A percentile compares a stretch with the other conserved stretches of the same genome.
Evolutionary conservation across 1,284 basidiomycete genomes (phyloP).

Genomic region (Cutaneotrichosporon cyanovorans): DNA sequence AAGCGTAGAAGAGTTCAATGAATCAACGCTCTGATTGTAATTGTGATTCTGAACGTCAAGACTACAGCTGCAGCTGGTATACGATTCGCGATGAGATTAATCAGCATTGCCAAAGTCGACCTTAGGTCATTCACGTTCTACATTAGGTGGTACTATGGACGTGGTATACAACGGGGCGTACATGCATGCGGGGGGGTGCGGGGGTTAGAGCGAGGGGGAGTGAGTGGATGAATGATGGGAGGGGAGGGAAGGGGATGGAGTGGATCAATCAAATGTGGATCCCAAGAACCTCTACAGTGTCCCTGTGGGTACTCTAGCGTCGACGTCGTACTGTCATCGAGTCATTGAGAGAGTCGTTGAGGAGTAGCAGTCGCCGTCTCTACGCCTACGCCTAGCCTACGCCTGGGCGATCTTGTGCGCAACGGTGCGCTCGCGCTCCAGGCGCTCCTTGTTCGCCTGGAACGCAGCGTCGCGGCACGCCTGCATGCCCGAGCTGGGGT

Average conservation of each 20-base stretch:
- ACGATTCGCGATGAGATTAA: too few relatives aligned
- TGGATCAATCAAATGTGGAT: conserved; percentile 1
- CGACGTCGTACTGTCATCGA: too few relatives aligned
- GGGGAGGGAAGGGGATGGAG: conserved; percentile 4
- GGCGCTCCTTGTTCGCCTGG: conserved; percentile 47
- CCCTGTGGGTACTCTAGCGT: conserved; percentile 5
- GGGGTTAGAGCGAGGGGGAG: too few relatives aligned
- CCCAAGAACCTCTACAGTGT: conserved; percentile 13
- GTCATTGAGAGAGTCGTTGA: not conserved
- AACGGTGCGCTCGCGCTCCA: conserved; percentile 46
- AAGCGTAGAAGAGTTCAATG: too few relatives aligned
- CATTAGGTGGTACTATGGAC: conserved; percentile 1
- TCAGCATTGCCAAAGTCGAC: too few relatives aligned
- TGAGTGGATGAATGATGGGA: not conserved
- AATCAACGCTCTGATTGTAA: too few relatives aligned
- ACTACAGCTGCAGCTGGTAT: too few relatives aligned
- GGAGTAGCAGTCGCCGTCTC: not conserved
- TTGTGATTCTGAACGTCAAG: too few relatives aligned
- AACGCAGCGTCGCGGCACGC: conserved; percentile 47
- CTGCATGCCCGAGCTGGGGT: conserved; percentile 44
- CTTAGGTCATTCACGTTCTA: conserved; percentile 21
- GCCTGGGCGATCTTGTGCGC: conserved; percentile 45
- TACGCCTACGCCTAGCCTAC: conserved; percentile 12
- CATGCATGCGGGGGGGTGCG: conserved; percentile 1
- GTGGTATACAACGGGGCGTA: conserved; percentile 19